Base-by-base conservation (phyloP, 768 basidiomycete species). In the Russula sp. region DNA sequence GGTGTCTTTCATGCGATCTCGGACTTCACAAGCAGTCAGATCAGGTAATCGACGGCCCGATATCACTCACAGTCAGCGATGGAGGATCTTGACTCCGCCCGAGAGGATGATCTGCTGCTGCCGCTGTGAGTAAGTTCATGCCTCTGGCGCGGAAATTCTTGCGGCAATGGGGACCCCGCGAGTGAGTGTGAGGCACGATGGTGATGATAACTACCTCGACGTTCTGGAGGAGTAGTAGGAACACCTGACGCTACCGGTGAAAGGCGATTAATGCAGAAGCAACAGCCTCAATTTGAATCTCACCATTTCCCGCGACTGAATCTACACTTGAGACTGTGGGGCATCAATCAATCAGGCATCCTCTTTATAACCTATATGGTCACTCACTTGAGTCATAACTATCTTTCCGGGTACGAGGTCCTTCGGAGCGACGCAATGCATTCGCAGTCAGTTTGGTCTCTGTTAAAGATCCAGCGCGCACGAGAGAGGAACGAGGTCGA, bases 1-100 rank as follows among this genome's bases (percentile, higher is more conserved):
- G 13, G 66, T 66, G 32, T 73, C 69, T 18, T 43, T 72, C 43
- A 72, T 56, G 29, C 71, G 71, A 18, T 72, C 70, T 42, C 63
- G 68, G 59, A 69, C 77, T 65, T 18, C 13, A 57, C 46, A 47
- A 35, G 35, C 13, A 7, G 43, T 58, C 11, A 49, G 56, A n/a
- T 35, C 14, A 48, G 8, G 54, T 49, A 32, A 36, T 29, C 11
- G 38, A 18, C 1, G 35, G 29, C 20, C 25, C 5, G 39, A 18
- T 36, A 59, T 13, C n/a, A 67, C 66, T 47, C 51, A 67, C 66
- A 62, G 45, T 67, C 66, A n/a, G 58, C 60, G 56, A 53, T 46
- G 16, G 66, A 65, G 1, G 64, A 58, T 7, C 34, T 57, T 16
- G 66, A 67, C 29, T 47, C 62, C 6, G 60, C 55, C 46, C 55